Base-by-base conservation (phyloP, 208 protist genomes). In the Lotmaria passim region DNA sequence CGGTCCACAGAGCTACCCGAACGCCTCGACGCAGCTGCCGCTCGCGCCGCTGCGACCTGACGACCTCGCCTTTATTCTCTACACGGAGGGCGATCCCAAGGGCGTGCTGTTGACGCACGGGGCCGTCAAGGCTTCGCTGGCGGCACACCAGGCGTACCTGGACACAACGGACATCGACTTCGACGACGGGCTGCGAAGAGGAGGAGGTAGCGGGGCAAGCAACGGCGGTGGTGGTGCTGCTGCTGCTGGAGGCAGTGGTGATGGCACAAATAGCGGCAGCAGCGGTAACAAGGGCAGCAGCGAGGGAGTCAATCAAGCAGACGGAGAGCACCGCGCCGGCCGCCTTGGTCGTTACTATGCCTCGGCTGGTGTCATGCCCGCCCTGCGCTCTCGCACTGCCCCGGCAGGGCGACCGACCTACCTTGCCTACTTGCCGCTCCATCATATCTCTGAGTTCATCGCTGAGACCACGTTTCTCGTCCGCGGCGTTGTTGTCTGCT, bases 101-200 rank as follows among this genome's bases (percentile, higher is more conserved):
- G 94, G 92, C 30, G 90, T 96, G 33, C 70, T 94, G 52, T 82
- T 95, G 46, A 91, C 82, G 24, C 89, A 97, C 63, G 88, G 81
- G 23, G 85, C 81, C 21, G 36, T 90, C 34, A 60, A 66, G 24
- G 85, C 81, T 2, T 83, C 85, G 15, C 61, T 85, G 47, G 73
- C 69, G 14, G 68, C 69, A 0, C 60, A 83, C 51, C 60, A 67
- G 14, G 81, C 83, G 53, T 66, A 75, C 51, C 23, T 90, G 0
- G 34, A 46, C 34, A 47, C 53, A 0, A 86, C 78, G 31, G 61
- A 79, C 57, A 58, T 71, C 28, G 24, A 28, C 47, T 17, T 43
- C 53, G 53, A 76, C 28, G 53, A 75, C 21, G 62, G 52, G 12
- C 44, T 46, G 43, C 48, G 17, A 33, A 60, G 15, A 62, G 19